Evolutionary conservation across 306 rosid species (phyloP), one percentile per base, ranked within the genome.

Genomic region (Vigna trinervia): DNA sequence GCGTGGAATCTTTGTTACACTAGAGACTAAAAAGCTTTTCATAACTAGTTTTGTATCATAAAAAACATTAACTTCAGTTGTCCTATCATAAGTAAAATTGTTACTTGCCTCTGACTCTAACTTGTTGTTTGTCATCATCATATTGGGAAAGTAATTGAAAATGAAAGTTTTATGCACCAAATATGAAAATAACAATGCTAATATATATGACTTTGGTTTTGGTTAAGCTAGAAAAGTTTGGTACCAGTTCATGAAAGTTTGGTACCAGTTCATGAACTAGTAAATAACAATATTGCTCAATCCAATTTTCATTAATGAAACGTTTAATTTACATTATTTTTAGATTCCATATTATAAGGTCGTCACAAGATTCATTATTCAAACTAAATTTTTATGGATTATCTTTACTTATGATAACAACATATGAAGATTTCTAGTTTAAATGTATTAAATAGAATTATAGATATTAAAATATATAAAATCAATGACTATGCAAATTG

Each of bases 1-100:
- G 56, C 72, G 51, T 52, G 78, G 68, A 5, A 56, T 60, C 70
- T 60, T 74, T 17, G 70, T 74, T 1, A 74, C 14, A 12, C 78
- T 60, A n/a, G 60, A 74, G 4, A 61, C 79, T 30, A 47, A 7
- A 2, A 74, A 36, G 0, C 79, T 71, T 36, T 62, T 62, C 38
- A 75, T 72, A 13, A 63, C 79, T 1, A 13, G 1, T 36, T 75
- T 75, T 62, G 72, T 30, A 0, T 75, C 63, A 26, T 48, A 63
- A 50, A 75, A 75, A 6, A 63, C 59, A 3, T 32, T 32, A 0
- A 62, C 6, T 62, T 75, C 63, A 48, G 51, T 51, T 19, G 0
- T 13, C 0, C 72, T 75, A 17, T 75, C 72, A 34, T 38, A 56
- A 56, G 50, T 51, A 30, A 17, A 70, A 70, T n/a, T 12, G 1